These are phyloP conservation scores for Dactylellina parvicollis DNA, from an alignment of 2,329 filamentous ascomycete genomes.

Conservation along the genomic window DNA sequence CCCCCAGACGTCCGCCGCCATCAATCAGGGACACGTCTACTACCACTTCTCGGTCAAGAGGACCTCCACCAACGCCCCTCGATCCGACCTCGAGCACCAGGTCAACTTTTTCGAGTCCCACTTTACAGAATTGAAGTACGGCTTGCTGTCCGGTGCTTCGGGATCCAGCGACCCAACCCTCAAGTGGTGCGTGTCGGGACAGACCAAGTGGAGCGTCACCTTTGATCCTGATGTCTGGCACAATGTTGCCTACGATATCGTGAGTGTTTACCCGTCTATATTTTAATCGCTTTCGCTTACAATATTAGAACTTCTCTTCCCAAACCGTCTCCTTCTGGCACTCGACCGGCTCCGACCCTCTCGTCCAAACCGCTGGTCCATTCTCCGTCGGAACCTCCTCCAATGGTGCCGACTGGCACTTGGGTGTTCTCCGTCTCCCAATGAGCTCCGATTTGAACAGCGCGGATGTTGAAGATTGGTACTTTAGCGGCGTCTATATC, in stretches of 20 bases:
- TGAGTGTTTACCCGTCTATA: constrained; percentile 61
- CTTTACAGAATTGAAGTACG: constrained; percentile 79
- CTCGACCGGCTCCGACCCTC: constrained; percentile 70
- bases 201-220: constrained; percentile 71
- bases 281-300: constrained; percentile 13
- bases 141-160: constrained; percentile 67
- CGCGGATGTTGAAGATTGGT: constrained; percentile 69
- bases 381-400: constrained; percentile 71
- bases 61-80: constrained; percentile 69
- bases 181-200: constrained; percentile 72
- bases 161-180: constrained; percentile 66
- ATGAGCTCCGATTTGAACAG: constrained; percentile 60
- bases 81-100: constrained; percentile 73
- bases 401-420: constrained; percentile 77
- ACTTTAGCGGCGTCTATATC: constrained; percentile 76
- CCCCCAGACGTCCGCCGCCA: constrained; percentile 73
- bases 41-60: constrained; percentile 78
- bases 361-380: constrained; percentile 70
- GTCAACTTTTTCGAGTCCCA: constrained; percentile 73
- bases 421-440: constrained; percentile 75
- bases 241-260: constrained; percentile 72
- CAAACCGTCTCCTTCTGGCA: constrained; percentile 75
- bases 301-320: constrained; percentile 67
- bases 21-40: constrained; percentile 73
- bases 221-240: constrained; percentile 75